A percentile compares a stretch with the other conserved stretches of the same genome.
These are phyloP conservation scores for Salix udensis DNA, from an alignment of 345 rosid species.

Conservation along the genomic window DNA sequence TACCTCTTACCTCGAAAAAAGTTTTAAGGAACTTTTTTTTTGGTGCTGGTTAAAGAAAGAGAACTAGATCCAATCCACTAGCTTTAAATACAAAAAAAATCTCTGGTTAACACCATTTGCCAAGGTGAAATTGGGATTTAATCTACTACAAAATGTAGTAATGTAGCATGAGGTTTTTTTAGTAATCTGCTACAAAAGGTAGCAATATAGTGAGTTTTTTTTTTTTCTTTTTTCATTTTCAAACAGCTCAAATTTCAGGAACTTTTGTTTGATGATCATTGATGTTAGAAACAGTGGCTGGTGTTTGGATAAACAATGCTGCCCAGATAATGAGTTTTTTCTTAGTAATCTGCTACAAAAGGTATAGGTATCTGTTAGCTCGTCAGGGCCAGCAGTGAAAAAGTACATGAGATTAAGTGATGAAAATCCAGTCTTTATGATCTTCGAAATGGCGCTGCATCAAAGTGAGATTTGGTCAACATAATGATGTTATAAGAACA, in stretches of 20 bases:
- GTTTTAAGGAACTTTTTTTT: too few species aligned
- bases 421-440: conserved; percentile 92
- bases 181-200: too few species aligned
- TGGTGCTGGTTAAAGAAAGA: too few species aligned
- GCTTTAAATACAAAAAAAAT: too few species aligned
- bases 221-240: neutral
- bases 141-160: neutral
- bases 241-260: neutral
- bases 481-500: neutral
- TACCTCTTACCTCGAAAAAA: neutral
- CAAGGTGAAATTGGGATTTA: neutral
- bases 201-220: too few species aligned
- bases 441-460: conserved; percentile 85
- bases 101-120: neutral
- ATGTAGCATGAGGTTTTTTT: neutral
- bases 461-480: conserved; percentile 7
- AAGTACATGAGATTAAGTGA: conserved; percentile 94
- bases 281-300: neutral
- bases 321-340: neutral
- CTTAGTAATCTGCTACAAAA: too few species aligned
- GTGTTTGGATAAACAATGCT: neutral
- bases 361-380: conserved; percentile 40
- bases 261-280: neutral
- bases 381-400: conserved; percentile 97
- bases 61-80: too few species aligned